Evolutionary conservation across 176 grass and related monocot genomes (phyloP), one percentile per base, ranked within the genome.

Genomic region (Hyparrhenia diplandra): DNA sequence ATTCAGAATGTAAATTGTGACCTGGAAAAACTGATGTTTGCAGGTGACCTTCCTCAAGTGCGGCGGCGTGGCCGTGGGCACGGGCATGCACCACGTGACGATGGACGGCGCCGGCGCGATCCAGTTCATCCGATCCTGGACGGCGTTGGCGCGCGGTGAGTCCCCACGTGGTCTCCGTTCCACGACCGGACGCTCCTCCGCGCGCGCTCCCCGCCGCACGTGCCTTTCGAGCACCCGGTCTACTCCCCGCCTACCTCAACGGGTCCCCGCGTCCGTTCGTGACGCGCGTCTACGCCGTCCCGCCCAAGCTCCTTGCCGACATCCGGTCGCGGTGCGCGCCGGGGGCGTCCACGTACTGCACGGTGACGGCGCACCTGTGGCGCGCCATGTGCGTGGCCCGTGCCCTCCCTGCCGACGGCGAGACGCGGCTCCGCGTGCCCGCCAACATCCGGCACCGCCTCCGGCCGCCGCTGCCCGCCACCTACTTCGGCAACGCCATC

Each of bases 31-130:
- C 58, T 61, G 23, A 62, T 28, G 12, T 30, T 16, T 32, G 40
- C 89, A 92, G 94, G 66, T 94, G 16, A 94, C 91, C 27, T 89
- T 87, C 63, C 85, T 97, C 36, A 90, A 88, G 80, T 97, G 94
- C 55, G 91, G 94, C 14, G 91, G 94, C 35, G 80, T 97, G 51
- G 40, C 80, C 13, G 39, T 97, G 17, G 90, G 92, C 78, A 86
- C 85, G 25, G 85, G 90, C 2, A 92, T 89, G 69, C 95, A 98
- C 83, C 95, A 98, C 63, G 82, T 84, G 18, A 84, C 80, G 18
- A 83, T 86, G 60, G 94, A 97, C 64, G 94, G 94, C 31, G 71
- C 58, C 1, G 76, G 85, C 27, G 87, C 87, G 20, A 60, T 89
- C 72, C 83, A 92, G 85, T 97, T 97, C 89, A 82, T 97, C 79